These are phyloP conservation scores for Castanea sativa DNA, from an alignment of 306 rosid genomes.

Conservation along the genomic window DNA sequence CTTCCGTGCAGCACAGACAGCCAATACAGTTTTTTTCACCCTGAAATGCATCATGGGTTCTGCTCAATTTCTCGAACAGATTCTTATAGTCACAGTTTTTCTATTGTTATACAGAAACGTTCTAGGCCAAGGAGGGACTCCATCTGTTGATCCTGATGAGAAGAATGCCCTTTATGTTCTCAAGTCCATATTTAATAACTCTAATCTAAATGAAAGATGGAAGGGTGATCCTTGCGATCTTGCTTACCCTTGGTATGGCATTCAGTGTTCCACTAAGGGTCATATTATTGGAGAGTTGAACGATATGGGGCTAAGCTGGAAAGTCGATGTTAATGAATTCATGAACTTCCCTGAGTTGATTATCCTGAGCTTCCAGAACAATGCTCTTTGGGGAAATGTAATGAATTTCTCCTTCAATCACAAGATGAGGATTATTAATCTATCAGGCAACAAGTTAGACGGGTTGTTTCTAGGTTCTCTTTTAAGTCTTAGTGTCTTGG, in stretches of 20 bases:
- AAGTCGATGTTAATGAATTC: slow-evolving; percentile 15
- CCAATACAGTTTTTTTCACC: too few relatives aligned
- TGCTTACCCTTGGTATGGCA: slow-evolving; percentile 43
- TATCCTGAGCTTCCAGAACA: slow-evolving; percentile 42
- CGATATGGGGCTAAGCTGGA: slow-evolving; percentile 26
- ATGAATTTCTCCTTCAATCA: slow-evolving; percentile 34
- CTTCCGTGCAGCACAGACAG: too few relatives aligned
- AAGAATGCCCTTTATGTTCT: slow-evolving; percentile 43
- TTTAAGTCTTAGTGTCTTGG: slow-evolving; percentile 26
- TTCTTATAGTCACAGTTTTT: background rate
- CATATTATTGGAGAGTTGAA: slow-evolving; percentile 24
- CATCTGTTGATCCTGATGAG: slow-evolving; percentile 18
- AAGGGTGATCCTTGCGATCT: slow-evolving; percentile 34
- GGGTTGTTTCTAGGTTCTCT: slow-evolving; percentile 38
- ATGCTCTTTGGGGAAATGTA: slow-evolving; percentile 27
- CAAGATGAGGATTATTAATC: slow-evolving; percentile 34
- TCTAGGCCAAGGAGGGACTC: slow-evolving; percentile 25
- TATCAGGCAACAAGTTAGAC: slow-evolving; percentile 29
- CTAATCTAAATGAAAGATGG: slow-evolving; percentile 41
- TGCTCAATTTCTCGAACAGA: background rate
- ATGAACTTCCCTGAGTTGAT: slow-evolving; percentile 30
- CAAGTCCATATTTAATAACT: slow-evolving; percentile 28
- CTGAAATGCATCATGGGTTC: too few relatives aligned
- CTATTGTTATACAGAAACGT: slow-evolving; percentile 5
- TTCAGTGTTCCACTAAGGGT: slow-evolving; percentile 37